Conservation (phyloP, 2,329 filamentous ascomycete genomes). For the Monosporascus sp. region DNA sequence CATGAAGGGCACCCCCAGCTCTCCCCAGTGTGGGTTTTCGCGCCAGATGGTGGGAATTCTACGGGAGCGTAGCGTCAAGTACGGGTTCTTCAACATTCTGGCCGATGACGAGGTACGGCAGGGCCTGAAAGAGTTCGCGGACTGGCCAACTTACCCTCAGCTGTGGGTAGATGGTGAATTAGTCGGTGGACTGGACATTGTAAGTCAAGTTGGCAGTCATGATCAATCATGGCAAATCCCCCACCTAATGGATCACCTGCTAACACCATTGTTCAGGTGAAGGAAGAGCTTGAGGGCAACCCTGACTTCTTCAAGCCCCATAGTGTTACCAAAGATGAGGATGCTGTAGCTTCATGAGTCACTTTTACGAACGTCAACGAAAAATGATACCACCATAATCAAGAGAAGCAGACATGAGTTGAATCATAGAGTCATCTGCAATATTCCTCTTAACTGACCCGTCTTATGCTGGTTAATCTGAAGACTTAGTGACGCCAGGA, state of each 20-base stretch:
- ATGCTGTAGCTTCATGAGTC: conserved; percentile 29
- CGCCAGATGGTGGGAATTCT: conserved; percentile 81
- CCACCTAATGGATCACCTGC: background rate
- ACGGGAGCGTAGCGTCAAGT: conserved; percentile 85
- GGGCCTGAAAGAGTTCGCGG: conserved; percentile 93
- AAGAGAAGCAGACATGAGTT: background rate
- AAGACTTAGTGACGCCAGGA: too few relatives aligned
- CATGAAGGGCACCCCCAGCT: conserved; percentile 91
- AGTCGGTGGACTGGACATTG: conserved; percentile 91
- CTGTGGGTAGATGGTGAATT: conserved; percentile 88
- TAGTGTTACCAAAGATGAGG: conserved; percentile 43
- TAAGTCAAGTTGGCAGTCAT: conserved; percentile 43
- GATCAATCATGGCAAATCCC: background rate
- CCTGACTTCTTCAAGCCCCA: conserved; percentile 77
- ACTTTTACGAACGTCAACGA: background rate
- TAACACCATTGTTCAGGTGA: conserved; percentile 55
- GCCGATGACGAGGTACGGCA: conserved; percentile 96
- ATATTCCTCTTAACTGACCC: background rate
- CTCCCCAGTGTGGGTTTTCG: conserved; percentile 89
- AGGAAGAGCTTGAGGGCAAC: conserved; percentile 85
- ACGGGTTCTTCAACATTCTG: conserved; percentile 98
- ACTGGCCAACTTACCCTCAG: conserved; percentile 97
- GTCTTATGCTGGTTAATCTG: too few relatives aligned
- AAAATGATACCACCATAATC: background rate
- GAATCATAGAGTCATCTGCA: background rate